Evolutionary conservation across 306 rosid species (phyloP).

Genomic region (Clitoria ternatea): DNA sequence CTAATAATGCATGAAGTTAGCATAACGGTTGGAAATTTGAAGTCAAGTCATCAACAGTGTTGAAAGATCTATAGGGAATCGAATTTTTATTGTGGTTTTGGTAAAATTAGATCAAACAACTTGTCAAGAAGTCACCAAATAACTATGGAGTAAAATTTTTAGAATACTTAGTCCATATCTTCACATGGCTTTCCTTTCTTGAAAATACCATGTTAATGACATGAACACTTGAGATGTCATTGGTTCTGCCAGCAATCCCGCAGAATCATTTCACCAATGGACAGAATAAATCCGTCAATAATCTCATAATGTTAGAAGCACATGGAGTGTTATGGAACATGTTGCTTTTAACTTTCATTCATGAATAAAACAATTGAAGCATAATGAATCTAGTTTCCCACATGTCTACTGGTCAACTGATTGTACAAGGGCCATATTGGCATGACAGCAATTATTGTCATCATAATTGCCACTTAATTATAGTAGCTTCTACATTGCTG

Average conservation of each 20-base stretch:
- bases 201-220: neutral
- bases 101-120: neutral
- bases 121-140: neutral
- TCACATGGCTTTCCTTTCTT: neutral
- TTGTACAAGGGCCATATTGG: neutral
- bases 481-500: neutral
- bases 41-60: too few relatives aligned
- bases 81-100: neutral
- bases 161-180: neutral
- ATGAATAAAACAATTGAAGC: constrained; percentile 28
- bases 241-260: neutral
- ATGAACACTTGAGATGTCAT: neutral
- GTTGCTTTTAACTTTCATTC: neutral
- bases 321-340: constrained; percentile 15
- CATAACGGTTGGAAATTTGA: neutral
- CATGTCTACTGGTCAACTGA: neutral
- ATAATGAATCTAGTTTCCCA: constrained; percentile 11
- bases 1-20: neutral
- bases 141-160: neutral
- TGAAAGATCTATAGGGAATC: neutral
- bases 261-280: neutral
- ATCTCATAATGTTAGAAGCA: constrained; percentile 4
- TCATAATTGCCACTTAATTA: constrained; percentile 12
- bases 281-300: constrained; percentile 10
- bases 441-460: constrained; percentile 1